A percentile compares a stretch with the other conserved stretches of the same genome.
Evolutionary conservation across 1,139 yeast species (phyloP).

Genomic region (Geotrichum bryndzae): DNA sequence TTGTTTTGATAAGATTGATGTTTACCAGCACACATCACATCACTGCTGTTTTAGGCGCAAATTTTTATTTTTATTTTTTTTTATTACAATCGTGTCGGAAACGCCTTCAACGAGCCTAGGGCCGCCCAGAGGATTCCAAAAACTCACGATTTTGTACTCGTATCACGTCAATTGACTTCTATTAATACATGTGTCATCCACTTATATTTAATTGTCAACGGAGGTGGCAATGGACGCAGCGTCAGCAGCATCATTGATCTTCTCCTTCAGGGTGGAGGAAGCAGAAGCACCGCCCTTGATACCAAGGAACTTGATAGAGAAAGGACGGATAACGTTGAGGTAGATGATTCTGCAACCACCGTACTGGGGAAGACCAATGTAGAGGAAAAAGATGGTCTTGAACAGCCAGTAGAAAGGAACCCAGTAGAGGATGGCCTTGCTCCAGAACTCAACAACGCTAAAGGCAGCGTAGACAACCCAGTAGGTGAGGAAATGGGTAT

Average conservation of each 20-base stretch:
- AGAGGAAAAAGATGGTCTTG: slow-evolving; percentile 82
- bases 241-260: slow-evolving; percentile 30
- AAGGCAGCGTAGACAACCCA: slow-evolving; percentile 96
- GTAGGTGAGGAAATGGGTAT: slow-evolving; percentile 81
- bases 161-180: neutral
- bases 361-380: slow-evolving; percentile 80
- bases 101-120: neutral
- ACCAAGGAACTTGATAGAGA: slow-evolving; percentile 52
- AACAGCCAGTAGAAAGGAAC: slow-evolving; percentile 92
- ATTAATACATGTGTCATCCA: neutral
- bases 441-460: slow-evolving; percentile 92
- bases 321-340: slow-evolving; percentile 59
- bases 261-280: slow-evolving; percentile 33
- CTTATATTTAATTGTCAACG: slow-evolving; percentile 24
- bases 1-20: neutral
- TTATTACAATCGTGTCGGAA: neutral
- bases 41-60: neutral
- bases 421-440: slow-evolving; percentile 86
- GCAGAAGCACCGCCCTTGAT: slow-evolving; percentile 22
- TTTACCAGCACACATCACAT: neutral
- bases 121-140: neutral
- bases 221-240: slow-evolving; percentile 30
- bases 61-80: neutral
- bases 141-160: neutral
- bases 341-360: slow-evolving; percentile 80